These are phyloP conservation scores for Fusarium udum DNA, from an alignment of 2,329 filamentous ascomycete species.

Conservation along the genomic window DNA sequence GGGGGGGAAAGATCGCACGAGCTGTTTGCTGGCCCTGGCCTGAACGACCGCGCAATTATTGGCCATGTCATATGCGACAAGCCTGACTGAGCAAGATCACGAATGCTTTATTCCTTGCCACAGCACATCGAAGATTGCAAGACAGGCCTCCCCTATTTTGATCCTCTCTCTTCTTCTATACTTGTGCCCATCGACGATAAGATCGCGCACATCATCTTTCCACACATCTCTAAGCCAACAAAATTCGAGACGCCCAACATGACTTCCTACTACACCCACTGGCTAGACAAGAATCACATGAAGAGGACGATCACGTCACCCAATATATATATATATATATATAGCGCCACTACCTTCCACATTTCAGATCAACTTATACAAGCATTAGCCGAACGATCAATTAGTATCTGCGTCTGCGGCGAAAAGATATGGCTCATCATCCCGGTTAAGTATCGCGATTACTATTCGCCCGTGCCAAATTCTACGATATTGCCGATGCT, in stretches of 20 bases:
- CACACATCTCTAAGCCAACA: neutral
- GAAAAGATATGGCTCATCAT: too few species aligned
- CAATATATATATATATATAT: too few species aligned
- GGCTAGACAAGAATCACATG: neutral
- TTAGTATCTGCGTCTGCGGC: too few species aligned
- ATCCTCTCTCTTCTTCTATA: neutral
- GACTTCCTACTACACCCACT: neutral
- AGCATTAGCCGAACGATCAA: too few species aligned
- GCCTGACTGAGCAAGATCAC: neutral
- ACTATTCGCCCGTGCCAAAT: neutral
- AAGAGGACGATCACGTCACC: too few species aligned
- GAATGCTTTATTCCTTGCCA: neutral
- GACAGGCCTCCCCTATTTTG: too few species aligned
- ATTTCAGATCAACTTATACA: too few species aligned
- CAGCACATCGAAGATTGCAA: too few species aligned
- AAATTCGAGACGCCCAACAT: neutral
- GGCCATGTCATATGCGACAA: neutral
- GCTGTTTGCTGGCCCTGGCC: neutral
- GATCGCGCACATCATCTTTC: neutral
- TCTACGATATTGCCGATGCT: neutral
- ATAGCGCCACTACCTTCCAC: too few species aligned
- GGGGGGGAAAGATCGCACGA: neutral
- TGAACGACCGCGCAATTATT: neutral
- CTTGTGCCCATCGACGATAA: neutral
- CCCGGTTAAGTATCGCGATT: too few species aligned